phyloP scores from a whole-genome alignment of 1,139 yeast genomes.

The Pichia norvegensis region DNA sequence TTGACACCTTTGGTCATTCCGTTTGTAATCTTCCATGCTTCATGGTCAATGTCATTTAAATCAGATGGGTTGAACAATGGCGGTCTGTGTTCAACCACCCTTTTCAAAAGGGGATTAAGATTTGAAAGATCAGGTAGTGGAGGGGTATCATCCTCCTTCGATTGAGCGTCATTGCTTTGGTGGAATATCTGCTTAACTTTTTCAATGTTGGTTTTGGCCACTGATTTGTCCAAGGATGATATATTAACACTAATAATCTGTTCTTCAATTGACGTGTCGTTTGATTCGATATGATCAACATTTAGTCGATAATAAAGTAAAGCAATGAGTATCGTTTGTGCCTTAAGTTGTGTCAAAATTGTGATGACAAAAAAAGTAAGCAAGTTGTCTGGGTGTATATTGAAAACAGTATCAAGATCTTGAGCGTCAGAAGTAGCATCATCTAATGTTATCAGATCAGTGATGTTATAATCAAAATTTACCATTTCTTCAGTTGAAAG shows the following conservation, averaged over 20 bases:
- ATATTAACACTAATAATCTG: background rate
- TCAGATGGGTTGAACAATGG: conserved; percentile 25
- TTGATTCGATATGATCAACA: conserved; percentile 10
- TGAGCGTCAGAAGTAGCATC: conserved; percentile 17
- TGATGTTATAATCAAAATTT: conserved; percentile 5
- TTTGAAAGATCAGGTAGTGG: conserved; percentile 21
- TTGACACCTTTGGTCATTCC: conserved; percentile 32
- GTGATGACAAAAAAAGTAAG: conserved; percentile 23
- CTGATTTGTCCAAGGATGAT: background rate
- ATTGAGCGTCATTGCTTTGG: background rate
- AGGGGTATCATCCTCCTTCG: conserved; percentile 12
- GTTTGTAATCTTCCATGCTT: conserved; percentile 36
- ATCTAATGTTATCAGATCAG: conserved; percentile 6
- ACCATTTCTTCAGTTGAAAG: background rate
- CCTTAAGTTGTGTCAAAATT: conserved; percentile 31
- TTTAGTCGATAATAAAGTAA: conserved; percentile 13
- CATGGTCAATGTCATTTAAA: conserved; percentile 35
- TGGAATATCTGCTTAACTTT: background rate
- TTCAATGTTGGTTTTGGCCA: conserved; percentile 2
- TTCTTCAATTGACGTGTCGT: background rate
- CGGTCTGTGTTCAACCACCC: conserved; percentile 23
- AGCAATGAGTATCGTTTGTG: conserved; percentile 33
- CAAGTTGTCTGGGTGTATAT: conserved; percentile 13
- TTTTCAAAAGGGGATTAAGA: conserved; percentile 19
- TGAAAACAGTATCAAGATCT: conserved; percentile 24